Evolutionary conservation across 1,284 basidiomycete genomes (phyloP), one percentile per base, ranked within the genome.

Genomic region (Cutaneotrichosporon dermatis): DNA sequence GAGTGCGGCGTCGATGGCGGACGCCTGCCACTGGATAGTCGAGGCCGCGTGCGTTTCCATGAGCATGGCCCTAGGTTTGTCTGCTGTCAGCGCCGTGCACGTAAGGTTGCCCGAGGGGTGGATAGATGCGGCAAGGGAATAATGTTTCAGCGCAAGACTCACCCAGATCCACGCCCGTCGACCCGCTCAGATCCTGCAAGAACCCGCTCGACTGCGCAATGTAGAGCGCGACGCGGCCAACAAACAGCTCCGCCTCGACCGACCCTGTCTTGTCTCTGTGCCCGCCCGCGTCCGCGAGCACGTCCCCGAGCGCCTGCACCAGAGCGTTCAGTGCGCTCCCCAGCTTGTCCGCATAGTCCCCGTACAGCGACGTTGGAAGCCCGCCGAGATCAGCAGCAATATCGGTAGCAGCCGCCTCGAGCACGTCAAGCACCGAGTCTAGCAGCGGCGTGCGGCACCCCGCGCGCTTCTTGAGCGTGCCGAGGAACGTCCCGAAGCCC

Each of bases 151-250:
- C 6, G 3, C 5, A 25, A 25, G 25, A 64, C 70, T 62, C 41
- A 69, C 69, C 55, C 7, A 64, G 45, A 46, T 65, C 56, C 4
- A 66, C 51, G 7, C 54, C 54, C 1, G 60, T 61, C 15, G 50
- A 60, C 10, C 66, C 67, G 7, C 54, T 51, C 3, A 77, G 60
- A 43, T 73, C 67, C 1, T 41, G 25, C 39, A 76, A 60, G 59
- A 76, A 75, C 1, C 55, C 43, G 16, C 66, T 69, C 25, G 60
- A 59, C 25, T 66, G 67, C 8, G 61, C 66, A 7, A 79, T 58
- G 55, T 71, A 76, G 33, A 76, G 52, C 7, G 76, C 73, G 1
- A 78, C 66, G 15, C 76, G 63, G 1, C 76, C 76, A 11, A 77
- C 61, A 43, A 77, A 73, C 44, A 77, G 55, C 53, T 76, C 73